Evolutionary conservation across 805 yeast genomes (phyloP).

Genomic region (Candida alai): DNA sequence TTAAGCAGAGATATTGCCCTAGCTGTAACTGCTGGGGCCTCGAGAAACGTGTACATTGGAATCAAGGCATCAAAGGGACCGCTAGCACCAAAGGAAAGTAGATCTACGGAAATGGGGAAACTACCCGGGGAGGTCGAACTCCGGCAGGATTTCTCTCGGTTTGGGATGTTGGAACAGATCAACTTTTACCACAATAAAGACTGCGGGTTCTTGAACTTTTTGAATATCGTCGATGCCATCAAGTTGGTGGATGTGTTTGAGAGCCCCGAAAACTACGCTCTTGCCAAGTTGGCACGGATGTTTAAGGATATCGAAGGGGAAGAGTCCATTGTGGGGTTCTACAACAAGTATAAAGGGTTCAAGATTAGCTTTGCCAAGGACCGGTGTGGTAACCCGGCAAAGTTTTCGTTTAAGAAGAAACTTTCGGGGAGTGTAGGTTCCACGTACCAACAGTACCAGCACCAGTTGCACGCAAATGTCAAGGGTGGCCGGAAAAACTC

Average conservation of each 20-base stretch:
- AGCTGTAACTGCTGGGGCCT: constrained; percentile 71
- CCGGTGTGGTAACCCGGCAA: constrained; percentile 75
- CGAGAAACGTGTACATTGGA: constrained; percentile 75
- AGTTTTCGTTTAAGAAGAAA: constrained; percentile 43
- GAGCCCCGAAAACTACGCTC: constrained; percentile 26
- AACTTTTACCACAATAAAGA: constrained; percentile 65
- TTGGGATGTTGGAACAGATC: constrained; percentile 75
- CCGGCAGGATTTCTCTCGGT: constrained; percentile 55
- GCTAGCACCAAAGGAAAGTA: constrained; percentile 8
- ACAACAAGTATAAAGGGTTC: constrained; percentile 46
- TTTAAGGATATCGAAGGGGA: constrained; percentile 34
- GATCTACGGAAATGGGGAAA: constrained; percentile 10
- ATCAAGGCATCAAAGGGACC: constrained; percentile 33
- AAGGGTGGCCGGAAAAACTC: constrained; percentile 1
- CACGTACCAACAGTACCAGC: constrained; percentile 11
- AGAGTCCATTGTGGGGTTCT: constrained; percentile 33
- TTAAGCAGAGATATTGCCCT: constrained; percentile 49
- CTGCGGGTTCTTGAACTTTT: constrained; percentile 73
- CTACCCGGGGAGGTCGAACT: constrained; percentile 45
- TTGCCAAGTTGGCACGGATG: constrained; percentile 57
- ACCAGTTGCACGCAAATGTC: constrained; percentile 9
- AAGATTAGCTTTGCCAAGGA: constrained; percentile 72
- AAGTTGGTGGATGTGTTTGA: constrained; percentile 59
- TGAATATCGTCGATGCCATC: constrained; percentile 61
- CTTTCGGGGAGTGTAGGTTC: constrained; percentile 12